Base-by-base conservation (phyloP, 495 filamentous ascomycete genomes). In the Chaetomidium leptoderma region DNA sequence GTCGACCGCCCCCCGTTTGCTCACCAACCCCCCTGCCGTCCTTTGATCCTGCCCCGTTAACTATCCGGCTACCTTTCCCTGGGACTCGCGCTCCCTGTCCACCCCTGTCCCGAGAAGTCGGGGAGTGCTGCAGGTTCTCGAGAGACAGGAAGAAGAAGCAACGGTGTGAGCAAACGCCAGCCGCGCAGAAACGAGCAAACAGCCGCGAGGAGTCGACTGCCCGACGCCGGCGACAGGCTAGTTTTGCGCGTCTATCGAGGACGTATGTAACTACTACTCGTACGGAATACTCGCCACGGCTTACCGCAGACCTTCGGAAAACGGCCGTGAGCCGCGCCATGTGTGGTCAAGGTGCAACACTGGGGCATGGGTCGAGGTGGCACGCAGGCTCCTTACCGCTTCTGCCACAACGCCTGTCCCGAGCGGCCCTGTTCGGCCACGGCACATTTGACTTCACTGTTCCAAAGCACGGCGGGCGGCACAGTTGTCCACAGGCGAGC, bases 401-500 rank as follows among this genome's bases (percentile, higher is more conserved):
- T 58, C 45, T 58, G 42, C 57, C 57, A 60, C 57, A 40, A 51
- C 10, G 17, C 16, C 30, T 40, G 40, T 32, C 29, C 47, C 42
- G 21, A 44, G 29, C 14, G 23, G 47, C 53, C 14, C 42, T 55
- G 58, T 55, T 55, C 57, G 46, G 36, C 40, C 54, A 63, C 54
- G 65, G 63, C 63, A 57, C 63, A 57, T 50, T 55, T 17, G n/a
- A 8, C 23, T 47, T 57, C 47, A 48, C 45, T 47, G 58, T 32
- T 54, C 57, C 55, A 32, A 23, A 60, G 46, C 56, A 49, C 48
- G 21, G 47, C 52, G 54, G 42, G 63, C 63, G 66, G 66, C 66
- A 63, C 66, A 68, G 66, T 59, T 60, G 35, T 37, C 54, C 63
- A 59, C 48, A 57, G 39, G 52, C 53, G 53, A 60, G 50, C 21